Conservation (phyloP, 192 early-diverging fungal genomes). For the Backusella westeae region DNA sequence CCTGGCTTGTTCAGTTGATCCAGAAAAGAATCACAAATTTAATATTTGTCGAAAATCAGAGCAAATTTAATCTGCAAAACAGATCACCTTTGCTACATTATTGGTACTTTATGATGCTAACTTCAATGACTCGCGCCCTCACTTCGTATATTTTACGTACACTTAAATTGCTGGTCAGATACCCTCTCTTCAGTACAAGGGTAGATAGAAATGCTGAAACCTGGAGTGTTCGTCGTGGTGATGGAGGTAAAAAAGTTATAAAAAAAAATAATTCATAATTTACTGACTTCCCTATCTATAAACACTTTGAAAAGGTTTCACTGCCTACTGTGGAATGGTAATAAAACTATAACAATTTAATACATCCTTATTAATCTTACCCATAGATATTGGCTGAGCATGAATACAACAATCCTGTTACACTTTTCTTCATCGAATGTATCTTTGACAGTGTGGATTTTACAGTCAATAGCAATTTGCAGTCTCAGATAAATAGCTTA, state of each 20-base stretch:
- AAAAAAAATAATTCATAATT: no score
- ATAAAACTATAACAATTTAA: conserved; percentile 2
- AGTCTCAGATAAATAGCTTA: neutral
- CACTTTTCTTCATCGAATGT: conserved; percentile 26
- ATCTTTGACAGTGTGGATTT: conserved; percentile 4
- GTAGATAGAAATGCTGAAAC: conserved; percentile 39
- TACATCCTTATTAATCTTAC: neutral
- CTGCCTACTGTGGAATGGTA: conserved; percentile 40
- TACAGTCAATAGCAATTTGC: neutral
- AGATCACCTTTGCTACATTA: conserved; percentile 34
- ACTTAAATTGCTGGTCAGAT: conserved; percentile 31
- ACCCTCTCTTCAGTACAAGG: conserved; percentile 32
- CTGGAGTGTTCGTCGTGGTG: conserved; percentile 37
- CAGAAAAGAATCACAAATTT: conserved; percentile 33
- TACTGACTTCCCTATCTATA: neutral
- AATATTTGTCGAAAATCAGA: conserved; percentile 24
- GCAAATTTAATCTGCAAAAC: conserved; percentile 20
- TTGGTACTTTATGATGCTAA: conserved; percentile 39
- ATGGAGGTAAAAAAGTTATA: conserved; percentile 20
- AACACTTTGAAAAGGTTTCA: conserved; percentile 11
- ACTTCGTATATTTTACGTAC: conserved; percentile 36
- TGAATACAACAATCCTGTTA: conserved; percentile 37
- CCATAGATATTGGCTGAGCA: conserved; percentile 31
- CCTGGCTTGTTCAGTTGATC: conserved; percentile 28
- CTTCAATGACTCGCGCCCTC: conserved; percentile 33